Base-by-base conservation (phyloP, 805 yeast genomes). In the Wickerhamiella azyma region DNA sequence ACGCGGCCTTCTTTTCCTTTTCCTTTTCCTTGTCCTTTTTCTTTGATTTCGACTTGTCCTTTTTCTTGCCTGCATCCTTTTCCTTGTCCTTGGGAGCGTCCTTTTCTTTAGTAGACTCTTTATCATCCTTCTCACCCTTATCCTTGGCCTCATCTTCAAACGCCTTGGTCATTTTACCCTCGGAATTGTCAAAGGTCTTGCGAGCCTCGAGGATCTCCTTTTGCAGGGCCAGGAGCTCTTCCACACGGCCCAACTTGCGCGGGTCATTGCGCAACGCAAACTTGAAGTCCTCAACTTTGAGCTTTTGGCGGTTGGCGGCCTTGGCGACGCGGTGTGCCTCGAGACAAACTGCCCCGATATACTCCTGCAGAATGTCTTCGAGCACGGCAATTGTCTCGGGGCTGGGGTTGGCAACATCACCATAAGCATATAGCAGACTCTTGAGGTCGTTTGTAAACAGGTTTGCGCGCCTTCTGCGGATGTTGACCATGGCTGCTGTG, bases 201-300 rank as follows among this genome's bases (percentile, higher is more conserved):
- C 80, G 71, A 0, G 86, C 86, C 46, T 72, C 80, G 2, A 72
- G 65, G 52, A 81, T 78, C 50, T 72, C 75, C 55, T 72, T 75
- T 52, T 77, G 80, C 54, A 79, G 61, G 17, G 68, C 63, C 45
- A 79, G 66, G 52, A 81, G 66, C 55, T 80, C 85, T 50, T 76
- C 75, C 1, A 81, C 73, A 61, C 89, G 74, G 2, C 84, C 85
- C 11, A 79, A 67, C 56, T 81, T 81, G 11, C 72, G 65, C 2
- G 79, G 75, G 55, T 81, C 89, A 46, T 70, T 71, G 39, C 86
- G 63, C 43, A 82, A 60, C 0, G 81, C 83, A 60, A 79, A 81
- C 58, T 74, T 76, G 63, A 81, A 75, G 56, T 81, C 88, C 37
- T 80, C 86, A 14, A 81, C 76, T 52, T 76, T 77, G 52, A 81